Percentiles rank a stretch among this genome's conserved stretches.
These are phyloP conservation scores for Suhomyces sp. DNA, from an alignment of 805 yeast species.

Conservation along the genomic window DNA sequence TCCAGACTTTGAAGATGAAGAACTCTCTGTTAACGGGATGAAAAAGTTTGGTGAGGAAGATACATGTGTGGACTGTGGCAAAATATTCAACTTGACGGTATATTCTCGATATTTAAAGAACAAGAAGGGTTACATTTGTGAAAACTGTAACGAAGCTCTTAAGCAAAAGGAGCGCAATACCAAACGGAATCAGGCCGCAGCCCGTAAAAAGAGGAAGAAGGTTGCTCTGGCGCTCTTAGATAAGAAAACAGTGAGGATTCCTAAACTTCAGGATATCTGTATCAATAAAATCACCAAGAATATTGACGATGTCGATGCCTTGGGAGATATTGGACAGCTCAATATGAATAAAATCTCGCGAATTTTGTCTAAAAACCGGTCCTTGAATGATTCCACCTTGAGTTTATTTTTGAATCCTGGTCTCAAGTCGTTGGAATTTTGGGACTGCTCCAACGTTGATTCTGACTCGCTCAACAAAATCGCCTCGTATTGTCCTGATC, in stretches of 20 bases:
- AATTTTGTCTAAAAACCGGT: slow-evolving; percentile 79
- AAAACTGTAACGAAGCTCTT: slow-evolving; percentile 49
- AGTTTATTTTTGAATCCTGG: slow-evolving; percentile 67
- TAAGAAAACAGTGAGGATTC: slow-evolving; percentile 56
- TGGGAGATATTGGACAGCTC: slow-evolving; percentile 81
- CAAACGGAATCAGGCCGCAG: slow-evolving; percentile 54
- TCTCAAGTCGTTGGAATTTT: slow-evolving; percentile 59
- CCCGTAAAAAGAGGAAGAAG: slow-evolving; percentile 71
- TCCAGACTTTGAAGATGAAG: slow-evolving; percentile 25
- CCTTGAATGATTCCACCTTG: slow-evolving; percentile 69
- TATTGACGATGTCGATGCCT: slow-evolving; percentile 70
- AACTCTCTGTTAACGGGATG: slow-evolving; percentile 15
- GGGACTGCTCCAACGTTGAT: slow-evolving; percentile 88
- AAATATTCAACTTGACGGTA: slow-evolving; percentile 59
- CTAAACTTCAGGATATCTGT: slow-evolving; percentile 80
- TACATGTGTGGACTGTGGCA: slow-evolving; percentile 61
- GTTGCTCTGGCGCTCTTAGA: slow-evolving; percentile 84
- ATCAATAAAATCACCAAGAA: slow-evolving; percentile 62
- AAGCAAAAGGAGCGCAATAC: slow-evolving; percentile 43
- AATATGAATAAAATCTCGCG: slow-evolving; percentile 71
- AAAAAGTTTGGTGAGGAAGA: slow-evolving; percentile 52
- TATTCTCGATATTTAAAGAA: slow-evolving; percentile 54
- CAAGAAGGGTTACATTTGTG: slow-evolving; percentile 64
- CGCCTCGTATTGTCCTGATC: slow-evolving; percentile 74
- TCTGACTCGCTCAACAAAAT: slow-evolving; percentile 63